Conservation (phyloP, 2,329 filamentous ascomycete genomes). For the Plenodomus lindquistii region DNA sequence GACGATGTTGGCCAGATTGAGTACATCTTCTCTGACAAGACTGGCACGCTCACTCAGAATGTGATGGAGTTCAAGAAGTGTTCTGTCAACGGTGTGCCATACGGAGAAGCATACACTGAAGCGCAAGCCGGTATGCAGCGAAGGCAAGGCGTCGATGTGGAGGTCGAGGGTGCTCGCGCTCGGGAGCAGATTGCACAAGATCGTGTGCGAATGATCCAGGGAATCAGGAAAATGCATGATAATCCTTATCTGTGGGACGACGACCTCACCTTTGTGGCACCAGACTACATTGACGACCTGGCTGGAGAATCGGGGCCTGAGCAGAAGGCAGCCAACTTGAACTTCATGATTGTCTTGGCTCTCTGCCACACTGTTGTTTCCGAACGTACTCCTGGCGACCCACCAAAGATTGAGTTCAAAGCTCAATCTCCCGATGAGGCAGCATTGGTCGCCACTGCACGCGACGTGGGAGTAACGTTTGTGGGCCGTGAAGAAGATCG, state of each 20-base stretch:
- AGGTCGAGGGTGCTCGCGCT: conserved; percentile 74
- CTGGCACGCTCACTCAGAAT: conserved; percentile 86
- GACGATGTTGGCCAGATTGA: conserved; percentile 98
- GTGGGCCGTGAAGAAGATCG: conserved; percentile 78
- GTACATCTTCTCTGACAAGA: conserved; percentile 98
- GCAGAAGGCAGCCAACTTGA: conserved; percentile 77
- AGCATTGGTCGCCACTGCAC: conserved; percentile 88
- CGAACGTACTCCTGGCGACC: conserved; percentile 85
- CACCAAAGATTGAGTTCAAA: conserved; percentile 90
- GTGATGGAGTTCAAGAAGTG: conserved; percentile 99
- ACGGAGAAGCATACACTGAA: conserved; percentile 97
- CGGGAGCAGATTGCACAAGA: conserved; percentile 78
- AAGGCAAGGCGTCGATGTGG: conserved; percentile 82
- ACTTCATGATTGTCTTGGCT: conserved; percentile 92
- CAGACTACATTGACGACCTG: conserved; percentile 84
- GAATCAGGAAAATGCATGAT: conserved; percentile 76
- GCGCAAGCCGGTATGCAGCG: conserved; percentile 96
- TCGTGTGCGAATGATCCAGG: conserved; percentile 71
- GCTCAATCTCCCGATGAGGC: conserved; percentile 97
- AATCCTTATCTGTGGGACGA: conserved; percentile 93
- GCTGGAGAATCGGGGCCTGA: conserved; percentile 74
- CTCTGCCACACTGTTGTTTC: conserved; percentile 97
- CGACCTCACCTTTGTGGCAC: conserved; percentile 87
- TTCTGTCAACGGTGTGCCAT: conserved; percentile 92
- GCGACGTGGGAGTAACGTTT: conserved; percentile 93